Evolutionary conservation across 2,329 filamentous ascomycete species (phyloP), one percentile per base, ranked within the genome.

Genomic region (Hawksworthiomyces lignivorus): DNA sequence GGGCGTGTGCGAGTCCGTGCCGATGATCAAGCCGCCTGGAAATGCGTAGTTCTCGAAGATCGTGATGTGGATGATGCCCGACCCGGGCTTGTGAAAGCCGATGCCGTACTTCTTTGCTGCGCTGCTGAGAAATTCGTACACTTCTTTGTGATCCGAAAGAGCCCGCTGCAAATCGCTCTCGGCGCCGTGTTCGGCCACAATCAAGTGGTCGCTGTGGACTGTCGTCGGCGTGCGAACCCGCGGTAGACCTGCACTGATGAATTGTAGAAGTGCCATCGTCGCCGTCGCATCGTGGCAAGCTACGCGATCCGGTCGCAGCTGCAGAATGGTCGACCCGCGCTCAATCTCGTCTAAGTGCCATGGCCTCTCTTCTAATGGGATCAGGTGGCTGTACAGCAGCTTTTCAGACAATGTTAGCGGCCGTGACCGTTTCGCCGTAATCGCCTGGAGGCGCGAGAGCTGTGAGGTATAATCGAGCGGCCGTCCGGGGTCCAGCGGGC

Each of bases 41-140:
- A 97, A 97, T 64, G 89, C 88, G 66, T 97, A 97, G 77, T 97
- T 97, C 73, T 97, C 90, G 44, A 97, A 79, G 50, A 97, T 69
- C 61, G 96, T 97, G 75, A 97, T 90, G 73, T 97, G 90, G 57
- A 97, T 97, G 65, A 97, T 98, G 77, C 90, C 90, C 62, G 89
- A 96, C 56, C 90, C 90, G 51, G 90, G 92, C 67, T 79, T 87
- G 92, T 92, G 97, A 82, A 97, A 97, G 74, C 92, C 92, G 65
- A 97, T 96, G 77, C 96, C 90, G 77, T 96, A 98, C 76, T 97
- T 98, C 60, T 88, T 89, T 65, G 89, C 96, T 52, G 90, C 84
- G 50, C 82, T 81, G 48, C 87, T 78, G 61, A 98, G 72, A 77
- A 98, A 98, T 69, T 97, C 84, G 72, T 97, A 98, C 55, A 98